Percentiles rank a stretch among this genome's conserved stretches.
phyloP scores from a whole-genome alignment of 2,329 filamentous ascomycete genomes.

The Shiraia sp. region DNA sequence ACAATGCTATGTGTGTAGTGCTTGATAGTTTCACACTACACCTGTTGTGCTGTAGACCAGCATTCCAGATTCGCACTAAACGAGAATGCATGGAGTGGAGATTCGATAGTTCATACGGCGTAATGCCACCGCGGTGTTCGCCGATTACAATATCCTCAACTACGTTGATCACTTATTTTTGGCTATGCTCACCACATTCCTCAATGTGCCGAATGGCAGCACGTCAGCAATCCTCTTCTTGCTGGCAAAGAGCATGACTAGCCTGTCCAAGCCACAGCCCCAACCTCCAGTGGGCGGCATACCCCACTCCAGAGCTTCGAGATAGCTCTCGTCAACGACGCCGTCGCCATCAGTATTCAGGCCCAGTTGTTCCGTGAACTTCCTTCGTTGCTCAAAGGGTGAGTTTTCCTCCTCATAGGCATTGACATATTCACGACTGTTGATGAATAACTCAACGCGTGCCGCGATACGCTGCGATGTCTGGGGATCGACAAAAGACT shows the following conservation, averaged over 20 bases:
- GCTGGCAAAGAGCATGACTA: constrained; percentile 89
- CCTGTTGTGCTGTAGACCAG: too few relatives aligned
- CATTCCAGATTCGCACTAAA: not conserved
- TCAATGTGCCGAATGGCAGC: constrained; percentile 83
- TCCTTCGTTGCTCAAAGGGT: constrained; percentile 80
- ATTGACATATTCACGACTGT: constrained; percentile 83
- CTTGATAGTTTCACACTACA: too few relatives aligned
- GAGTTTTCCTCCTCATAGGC: constrained; percentile 99
- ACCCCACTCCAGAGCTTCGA: constrained; percentile 82
- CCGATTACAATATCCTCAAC: not conserved
- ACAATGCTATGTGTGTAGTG: too few relatives aligned
- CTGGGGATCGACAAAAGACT: constrained; percentile 73
- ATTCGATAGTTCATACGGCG: not conserved
- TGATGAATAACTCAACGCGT: constrained; percentile 82
- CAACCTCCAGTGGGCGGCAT: constrained; percentile 95
- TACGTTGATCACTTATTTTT: constrained; percentile 23
- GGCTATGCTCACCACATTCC: constrained; percentile 55
- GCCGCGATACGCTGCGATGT: constrained; percentile 75
- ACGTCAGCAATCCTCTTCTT: constrained; percentile 81
- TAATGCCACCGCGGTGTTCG: not conserved
- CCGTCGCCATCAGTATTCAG: constrained; percentile 42
- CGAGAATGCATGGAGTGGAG: not conserved
- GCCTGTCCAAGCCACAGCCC: constrained; percentile 89
- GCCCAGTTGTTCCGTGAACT: constrained; percentile 68
- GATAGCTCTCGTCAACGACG: constrained; percentile 76